These are phyloP conservation scores for Penicillium daleae DNA, from an alignment of 495 filamentous ascomycete species.

Conservation along the genomic window DNA sequence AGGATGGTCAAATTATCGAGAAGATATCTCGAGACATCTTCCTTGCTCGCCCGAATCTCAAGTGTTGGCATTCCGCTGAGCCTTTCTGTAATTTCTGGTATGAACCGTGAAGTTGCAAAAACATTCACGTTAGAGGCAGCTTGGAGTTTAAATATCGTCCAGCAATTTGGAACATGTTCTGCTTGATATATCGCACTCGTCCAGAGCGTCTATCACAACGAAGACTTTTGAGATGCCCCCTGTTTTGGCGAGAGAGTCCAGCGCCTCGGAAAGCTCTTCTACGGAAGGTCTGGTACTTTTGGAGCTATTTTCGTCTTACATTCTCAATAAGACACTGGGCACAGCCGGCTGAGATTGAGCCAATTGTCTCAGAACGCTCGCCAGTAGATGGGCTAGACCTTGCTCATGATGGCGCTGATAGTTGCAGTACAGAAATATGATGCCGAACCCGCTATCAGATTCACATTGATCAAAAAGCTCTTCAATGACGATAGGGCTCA, in stretches of 20 bases:
- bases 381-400: neutral
- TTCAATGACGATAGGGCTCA: neutral
- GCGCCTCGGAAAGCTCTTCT: neutral
- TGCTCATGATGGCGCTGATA: neutral
- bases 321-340: neutral
- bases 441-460: neutral
- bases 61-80: neutral
- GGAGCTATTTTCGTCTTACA: neutral
- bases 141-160: neutral
- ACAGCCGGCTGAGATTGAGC: neutral
- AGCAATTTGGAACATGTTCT: neutral
- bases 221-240: neutral
- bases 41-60: neutral
- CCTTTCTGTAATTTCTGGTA: neutral
- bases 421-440: neutral
- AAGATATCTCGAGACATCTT: neutral
- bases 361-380: neutral
- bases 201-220: neutral
- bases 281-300: neutral
- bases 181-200: neutral
- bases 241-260: neutral
- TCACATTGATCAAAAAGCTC: neutral
- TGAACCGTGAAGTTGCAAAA: neutral
- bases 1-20: neutral
- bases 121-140: neutral